Conservation (phyloP, 2,329 filamentous ascomycete genomes). For the Nemania sp. region DNA sequence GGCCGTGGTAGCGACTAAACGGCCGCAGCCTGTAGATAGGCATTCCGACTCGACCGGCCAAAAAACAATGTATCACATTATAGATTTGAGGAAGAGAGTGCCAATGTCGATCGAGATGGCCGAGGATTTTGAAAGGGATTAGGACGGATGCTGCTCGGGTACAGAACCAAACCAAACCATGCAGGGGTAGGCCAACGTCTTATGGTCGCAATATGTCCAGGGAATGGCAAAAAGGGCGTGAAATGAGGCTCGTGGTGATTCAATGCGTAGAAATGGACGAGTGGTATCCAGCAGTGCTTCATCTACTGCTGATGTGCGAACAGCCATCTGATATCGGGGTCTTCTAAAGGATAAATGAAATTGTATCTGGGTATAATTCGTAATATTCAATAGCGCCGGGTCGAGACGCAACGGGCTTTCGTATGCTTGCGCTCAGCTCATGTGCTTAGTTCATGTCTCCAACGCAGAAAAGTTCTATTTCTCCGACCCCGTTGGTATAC, state of each 20-base stretch:
- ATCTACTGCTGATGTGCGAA: slow-evolving; percentile 21
- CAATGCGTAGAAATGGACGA: slow-evolving; percentile 24
- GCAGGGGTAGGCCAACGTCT: slow-evolving; percentile 17
- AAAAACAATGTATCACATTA: slow-evolving; percentile 5
- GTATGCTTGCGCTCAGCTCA: not conserved
- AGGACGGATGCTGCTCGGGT: slow-evolving; percentile 3
- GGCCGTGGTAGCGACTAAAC: not conserved
- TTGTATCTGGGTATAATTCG: slow-evolving; percentile 24
- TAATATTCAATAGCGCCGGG: not conserved
- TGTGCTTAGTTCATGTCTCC: slow-evolving; percentile 47
- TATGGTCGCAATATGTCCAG: slow-evolving; percentile 39
- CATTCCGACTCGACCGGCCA: too few relatives aligned
- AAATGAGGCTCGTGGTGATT: slow-evolving; percentile 31
- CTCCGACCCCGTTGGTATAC: slow-evolving; percentile 73
- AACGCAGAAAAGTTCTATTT: slow-evolving; percentile 86
- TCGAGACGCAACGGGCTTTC: slow-evolving; percentile 8
- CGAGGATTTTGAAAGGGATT: slow-evolving; percentile 5
- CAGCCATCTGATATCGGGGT: slow-evolving; percentile 14
- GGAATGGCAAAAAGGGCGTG: slow-evolving; percentile 37
- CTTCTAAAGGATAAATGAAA: slow-evolving; percentile 12
- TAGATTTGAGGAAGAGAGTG: slow-evolving; percentile 11
- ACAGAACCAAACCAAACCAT: slow-evolving; percentile 15
- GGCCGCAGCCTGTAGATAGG: not conserved
- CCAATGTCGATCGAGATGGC: slow-evolving; percentile 15
- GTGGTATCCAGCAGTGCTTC: slow-evolving; percentile 37